Evolutionary conservation across 2,329 filamentous ascomycete genomes (phyloP), one percentile per base, ranked within the genome.

Genomic region (Penicillium polonicum): DNA sequence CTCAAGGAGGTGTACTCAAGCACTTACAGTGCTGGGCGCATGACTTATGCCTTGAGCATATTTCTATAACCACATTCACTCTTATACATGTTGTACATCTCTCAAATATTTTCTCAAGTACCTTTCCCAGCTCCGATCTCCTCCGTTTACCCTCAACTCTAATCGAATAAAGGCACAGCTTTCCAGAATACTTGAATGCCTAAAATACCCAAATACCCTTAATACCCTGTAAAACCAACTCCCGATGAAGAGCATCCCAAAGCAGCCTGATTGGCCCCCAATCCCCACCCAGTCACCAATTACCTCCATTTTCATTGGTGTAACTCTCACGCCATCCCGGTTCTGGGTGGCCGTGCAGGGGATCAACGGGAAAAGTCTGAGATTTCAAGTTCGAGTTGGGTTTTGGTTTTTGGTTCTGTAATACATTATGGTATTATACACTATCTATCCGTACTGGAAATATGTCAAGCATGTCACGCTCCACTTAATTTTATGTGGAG

Each of bases 231-330:
- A 49, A 36, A 55, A 55, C 45, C 48, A 55, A 55, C 61, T 64
- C 58, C 59, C 59, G 61, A 45, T 45, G 50, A 60, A 64, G 45
- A 64, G 56, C 62, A 65, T 56, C 57, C 42, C 38, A 67, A 66
- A 67, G 65, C 58, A 67, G 48, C 49, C 46, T 67, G 62, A 66
- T 67, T 66, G 64, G 64, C 27, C 17, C 10, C 4, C 19, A 21
- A 2, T 27, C 46, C 41, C 46, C 39, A 35, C 57, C 36, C 17
- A 52, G 19, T 52, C 56, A 25, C 44, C 54, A 50, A 58, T 65
- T 63, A 60, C 31, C 57, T 56, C 38, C 35, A 50, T 33, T 5
- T 13, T 57, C 25, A 67, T 67, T 67, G 62, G 65, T n/a, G 13
- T 17, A 25, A 35, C 15, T 38, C n/a, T 36, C 21, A 57, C 61